These are phyloP conservation scores for Fusarium abutilonis DNA, from an alignment of 2,329 filamentous ascomycete genomes.

Conservation along the genomic window DNA sequence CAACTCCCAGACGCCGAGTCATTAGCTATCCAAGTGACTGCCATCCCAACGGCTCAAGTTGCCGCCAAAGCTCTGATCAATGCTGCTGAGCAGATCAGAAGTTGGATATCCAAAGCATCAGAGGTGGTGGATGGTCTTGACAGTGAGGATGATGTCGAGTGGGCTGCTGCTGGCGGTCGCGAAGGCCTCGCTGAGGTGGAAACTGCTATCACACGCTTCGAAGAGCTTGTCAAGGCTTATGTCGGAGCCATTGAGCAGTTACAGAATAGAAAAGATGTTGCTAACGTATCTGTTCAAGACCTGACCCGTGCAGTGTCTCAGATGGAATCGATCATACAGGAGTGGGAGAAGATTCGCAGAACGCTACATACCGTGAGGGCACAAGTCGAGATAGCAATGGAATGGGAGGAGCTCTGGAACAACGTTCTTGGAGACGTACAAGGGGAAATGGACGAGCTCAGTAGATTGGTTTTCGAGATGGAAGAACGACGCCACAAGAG, in stretches of 20 bases:
- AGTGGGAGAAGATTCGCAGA: constrained; percentile 84
- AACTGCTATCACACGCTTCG: constrained; percentile 82
- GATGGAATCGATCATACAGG: constrained; percentile 86
- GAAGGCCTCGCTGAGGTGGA: constrained; percentile 80
- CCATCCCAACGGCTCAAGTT: constrained; percentile 85
- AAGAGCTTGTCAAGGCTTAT: constrained; percentile 90
- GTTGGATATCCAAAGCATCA: constrained; percentile 92
- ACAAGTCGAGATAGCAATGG: constrained; percentile 97
- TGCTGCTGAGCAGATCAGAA: constrained; percentile 89
- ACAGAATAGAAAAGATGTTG: constrained; percentile 81
- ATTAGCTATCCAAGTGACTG: constrained; percentile 82
- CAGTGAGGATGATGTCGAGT: constrained; percentile 96
- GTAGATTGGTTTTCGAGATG: constrained; percentile 92
- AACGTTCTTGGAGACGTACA: constrained; percentile 93
- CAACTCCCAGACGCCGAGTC: constrained; percentile 87
- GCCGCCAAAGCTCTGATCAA: constrained; percentile 85
- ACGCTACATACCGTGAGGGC: constrained; percentile 82
- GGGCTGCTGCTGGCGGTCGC: constrained; percentile 88
- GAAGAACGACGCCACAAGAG: constrained; percentile 92
- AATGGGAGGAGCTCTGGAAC: constrained; percentile 98
- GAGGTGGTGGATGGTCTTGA: constrained; percentile 90
- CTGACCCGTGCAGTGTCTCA: constrained; percentile 80
- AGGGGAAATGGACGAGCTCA: constrained; percentile 82
- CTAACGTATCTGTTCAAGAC: constrained; percentile 73
- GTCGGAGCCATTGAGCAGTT: constrained; percentile 93